Evolutionary conservation across 139 green algal species (phyloP).

Genomic region (Pleodorina starrii): DNA sequence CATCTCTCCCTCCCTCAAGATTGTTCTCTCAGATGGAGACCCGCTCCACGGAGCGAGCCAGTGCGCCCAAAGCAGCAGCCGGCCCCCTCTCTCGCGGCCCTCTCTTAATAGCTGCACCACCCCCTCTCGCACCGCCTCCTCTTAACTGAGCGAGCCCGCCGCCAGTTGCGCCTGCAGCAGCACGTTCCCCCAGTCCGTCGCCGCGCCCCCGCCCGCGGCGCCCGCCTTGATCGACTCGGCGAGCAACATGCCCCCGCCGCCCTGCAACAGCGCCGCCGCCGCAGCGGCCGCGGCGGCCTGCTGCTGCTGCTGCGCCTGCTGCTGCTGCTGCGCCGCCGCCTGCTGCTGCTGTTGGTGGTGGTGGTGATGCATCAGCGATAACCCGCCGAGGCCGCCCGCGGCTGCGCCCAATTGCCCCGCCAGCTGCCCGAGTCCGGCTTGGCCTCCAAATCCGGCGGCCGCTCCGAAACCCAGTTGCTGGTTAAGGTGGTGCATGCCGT

Average conservation of each 20-base stretch:
- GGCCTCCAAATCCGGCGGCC: neutral
- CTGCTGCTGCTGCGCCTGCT: constrained; percentile 43
- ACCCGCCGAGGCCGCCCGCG: neutral
- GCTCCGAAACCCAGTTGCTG: neutral
- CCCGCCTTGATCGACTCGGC: neutral
- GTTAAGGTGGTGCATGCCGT: constrained; percentile 21
- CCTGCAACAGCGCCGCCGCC: neutral
- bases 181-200: neutral
- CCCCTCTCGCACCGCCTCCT: no score
- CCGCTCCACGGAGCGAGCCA: no score
- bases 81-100: neutral
- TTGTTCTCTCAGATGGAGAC: no score
- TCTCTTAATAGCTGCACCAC: neutral
- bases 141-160: constrained; percentile 9
- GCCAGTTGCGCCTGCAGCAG: constrained; percentile 18
- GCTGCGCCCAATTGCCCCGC: neutral
- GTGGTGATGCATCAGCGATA: neutral
- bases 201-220: neutral
- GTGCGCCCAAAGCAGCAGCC: no score
- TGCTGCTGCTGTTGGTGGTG: constrained; percentile 31
- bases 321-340: no score
- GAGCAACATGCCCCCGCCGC: constrained; percentile 7
- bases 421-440: neutral
- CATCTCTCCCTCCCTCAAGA: neutral
- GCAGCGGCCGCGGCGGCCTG: neutral